Conservation (phyloP, 768 basidiomycete species). For the Russula emetica region DNA sequence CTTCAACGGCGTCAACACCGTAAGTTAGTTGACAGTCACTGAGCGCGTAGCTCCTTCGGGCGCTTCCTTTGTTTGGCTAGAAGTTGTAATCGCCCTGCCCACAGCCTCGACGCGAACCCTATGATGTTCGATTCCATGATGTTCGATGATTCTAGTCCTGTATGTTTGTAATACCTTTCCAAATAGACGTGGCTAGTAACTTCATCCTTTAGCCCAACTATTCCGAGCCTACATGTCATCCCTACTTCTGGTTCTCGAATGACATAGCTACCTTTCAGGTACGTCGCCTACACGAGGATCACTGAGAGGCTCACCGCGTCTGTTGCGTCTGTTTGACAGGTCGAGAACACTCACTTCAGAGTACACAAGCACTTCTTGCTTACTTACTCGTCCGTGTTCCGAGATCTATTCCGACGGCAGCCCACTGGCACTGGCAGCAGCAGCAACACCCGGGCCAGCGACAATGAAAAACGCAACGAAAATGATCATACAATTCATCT, state of each 20-base stretch:
- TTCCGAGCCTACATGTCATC: background rate
- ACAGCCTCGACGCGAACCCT: background rate
- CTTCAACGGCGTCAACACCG: no score
- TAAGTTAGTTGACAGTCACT: no score
- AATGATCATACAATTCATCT: background rate
- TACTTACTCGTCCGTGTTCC: constrained; percentile 1
- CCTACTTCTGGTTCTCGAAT: background rate
- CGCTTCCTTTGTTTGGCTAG: background rate
- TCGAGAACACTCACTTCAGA: background rate
- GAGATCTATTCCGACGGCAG: background rate
- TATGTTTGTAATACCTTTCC: constrained; percentile 15
- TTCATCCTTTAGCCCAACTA: background rate
- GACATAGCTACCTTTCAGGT: background rate
- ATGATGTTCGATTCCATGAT: background rate
- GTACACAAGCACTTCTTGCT: constrained; percentile 11
- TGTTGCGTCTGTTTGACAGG: background rate
- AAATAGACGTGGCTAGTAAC: background rate
- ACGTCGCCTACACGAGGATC: background rate
- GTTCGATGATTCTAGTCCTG: background rate
- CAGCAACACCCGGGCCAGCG: background rate
- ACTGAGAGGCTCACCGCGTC: background rate
- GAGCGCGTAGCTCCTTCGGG: no score
- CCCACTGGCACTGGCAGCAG: no score
- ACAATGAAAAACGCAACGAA: background rate
- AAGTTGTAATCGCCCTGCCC: background rate